Evolutionary conservation across 495 filamentous ascomycete genomes (phyloP).

Genomic region (Choiromyces venosus): DNA sequence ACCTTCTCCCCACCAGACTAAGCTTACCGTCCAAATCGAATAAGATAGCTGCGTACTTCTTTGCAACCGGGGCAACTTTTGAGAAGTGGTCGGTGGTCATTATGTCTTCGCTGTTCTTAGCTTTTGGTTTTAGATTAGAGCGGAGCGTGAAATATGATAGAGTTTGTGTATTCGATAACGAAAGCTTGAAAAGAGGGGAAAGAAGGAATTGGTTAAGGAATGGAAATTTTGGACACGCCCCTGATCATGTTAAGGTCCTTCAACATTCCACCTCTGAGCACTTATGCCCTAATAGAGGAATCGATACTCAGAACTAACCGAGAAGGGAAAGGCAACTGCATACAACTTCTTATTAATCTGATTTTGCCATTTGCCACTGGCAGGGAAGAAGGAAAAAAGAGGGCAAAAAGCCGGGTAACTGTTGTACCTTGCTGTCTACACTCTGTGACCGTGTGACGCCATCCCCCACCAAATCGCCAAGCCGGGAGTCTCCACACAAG

Average conservation of each 20-base stretch:
- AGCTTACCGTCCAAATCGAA: constrained; percentile 79
- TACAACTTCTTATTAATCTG: not conserved
- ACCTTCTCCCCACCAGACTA: not conserved
- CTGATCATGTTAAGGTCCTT: not conserved
- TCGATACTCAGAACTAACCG: not conserved
- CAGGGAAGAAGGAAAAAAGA: not conserved
- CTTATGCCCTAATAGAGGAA: not conserved
- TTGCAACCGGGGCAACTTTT: constrained; percentile 28
- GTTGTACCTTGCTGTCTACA: not conserved
- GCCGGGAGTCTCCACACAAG: not conserved
- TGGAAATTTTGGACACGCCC: not conserved
- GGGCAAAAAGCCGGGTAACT: not conserved
- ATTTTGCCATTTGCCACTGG: not conserved
- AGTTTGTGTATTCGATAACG: not conserved
- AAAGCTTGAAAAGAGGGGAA: not conserved
- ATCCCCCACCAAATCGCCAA: not conserved
- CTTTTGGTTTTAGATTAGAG: not conserved
- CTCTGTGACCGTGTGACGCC: not conserved
- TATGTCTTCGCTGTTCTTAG: constrained; percentile 2
- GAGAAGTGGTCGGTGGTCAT: constrained; percentile 3
- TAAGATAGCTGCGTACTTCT: constrained; percentile 67
- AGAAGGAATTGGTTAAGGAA: not conserved
- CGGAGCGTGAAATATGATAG: not conserved
- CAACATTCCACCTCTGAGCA: not conserved
- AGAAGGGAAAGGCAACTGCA: not conserved